Evolutionary conservation across 1,284 basidiomycete genomes (phyloP).

Genomic region (Leucoagaricus sp.): DNA sequence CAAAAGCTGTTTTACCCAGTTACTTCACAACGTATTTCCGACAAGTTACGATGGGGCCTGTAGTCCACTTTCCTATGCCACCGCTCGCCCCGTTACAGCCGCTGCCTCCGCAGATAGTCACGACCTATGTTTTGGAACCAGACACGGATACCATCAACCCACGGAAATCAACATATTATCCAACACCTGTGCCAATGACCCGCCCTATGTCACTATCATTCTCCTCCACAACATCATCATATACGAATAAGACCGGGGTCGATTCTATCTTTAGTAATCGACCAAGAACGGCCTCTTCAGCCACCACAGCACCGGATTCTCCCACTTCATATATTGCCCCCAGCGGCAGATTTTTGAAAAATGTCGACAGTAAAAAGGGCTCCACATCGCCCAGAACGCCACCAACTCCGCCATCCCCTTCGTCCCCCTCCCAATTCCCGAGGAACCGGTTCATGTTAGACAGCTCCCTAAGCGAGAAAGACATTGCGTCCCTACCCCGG

Average conservation of each 20-base stretch:
- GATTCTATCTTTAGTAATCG: constrained; percentile 29
- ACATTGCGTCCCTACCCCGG: constrained; percentile 35
- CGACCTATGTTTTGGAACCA: constrained; percentile 37
- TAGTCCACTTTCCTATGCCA: constrained; percentile 69
- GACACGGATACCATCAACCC: constrained; percentile 34
- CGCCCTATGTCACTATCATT: constrained; percentile 50
- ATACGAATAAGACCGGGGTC: constrained; percentile 30
- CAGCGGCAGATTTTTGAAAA: constrained; percentile 22
- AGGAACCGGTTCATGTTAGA: constrained; percentile 38
- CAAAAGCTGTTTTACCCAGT: constrained; percentile 61
- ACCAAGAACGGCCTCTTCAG: constrained; percentile 31
- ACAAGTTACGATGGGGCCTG: constrained; percentile 61
- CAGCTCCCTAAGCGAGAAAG: constrained; percentile 36
- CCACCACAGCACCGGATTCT: constrained; percentile 16
- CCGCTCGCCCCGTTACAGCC: constrained; percentile 65
- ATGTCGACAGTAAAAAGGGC: constrained; percentile 21
- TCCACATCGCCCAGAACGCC: constrained; percentile 4
- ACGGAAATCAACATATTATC: constrained; percentile 31
- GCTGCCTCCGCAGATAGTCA: constrained; percentile 48
- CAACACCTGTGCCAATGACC: constrained; percentile 24
- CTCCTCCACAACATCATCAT: constrained; percentile 40
- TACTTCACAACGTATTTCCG: constrained; percentile 74
- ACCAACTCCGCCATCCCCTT: background rate
- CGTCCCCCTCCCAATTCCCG: background rate
- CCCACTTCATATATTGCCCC: background rate